phyloP scores from a whole-genome alignment of 257 asterid genomes.

The Cruciata laevipes region DNA sequence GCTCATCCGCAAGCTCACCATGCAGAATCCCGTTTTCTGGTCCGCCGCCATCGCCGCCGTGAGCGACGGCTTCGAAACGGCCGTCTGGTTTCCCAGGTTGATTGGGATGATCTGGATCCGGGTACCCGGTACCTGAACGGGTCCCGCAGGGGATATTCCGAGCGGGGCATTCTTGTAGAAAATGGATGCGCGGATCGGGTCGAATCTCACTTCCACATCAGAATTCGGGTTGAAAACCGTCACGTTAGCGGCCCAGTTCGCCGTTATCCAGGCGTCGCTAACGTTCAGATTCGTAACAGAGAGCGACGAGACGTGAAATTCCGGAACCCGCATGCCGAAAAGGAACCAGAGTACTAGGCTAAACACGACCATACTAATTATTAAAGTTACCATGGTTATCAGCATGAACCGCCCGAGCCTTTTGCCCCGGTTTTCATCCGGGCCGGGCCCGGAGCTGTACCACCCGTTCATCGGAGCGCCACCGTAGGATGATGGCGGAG shows the following conservation, averaged over 20 bases:
- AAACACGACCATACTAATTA: slow-evolving; percentile 32
- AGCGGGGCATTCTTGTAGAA: slow-evolving; percentile 29
- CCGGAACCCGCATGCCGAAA: slow-evolving; percentile 40
- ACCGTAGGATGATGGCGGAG: background rate
- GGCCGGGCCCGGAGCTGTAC: slow-evolving; percentile 5
- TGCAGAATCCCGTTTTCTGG: slow-evolving; percentile 6
- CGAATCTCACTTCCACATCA: slow-evolving; percentile 14
- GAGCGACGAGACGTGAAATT: slow-evolving; percentile 26
- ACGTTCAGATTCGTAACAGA: slow-evolving; percentile 30
- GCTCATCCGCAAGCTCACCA: slow-evolving; percentile 32
- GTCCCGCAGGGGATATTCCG: slow-evolving; percentile 19
- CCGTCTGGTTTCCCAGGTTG: background rate
- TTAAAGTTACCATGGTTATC: slow-evolving; percentile 23
- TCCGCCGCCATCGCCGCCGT: slow-evolving; percentile 15
- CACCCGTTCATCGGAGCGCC: slow-evolving; percentile 5
- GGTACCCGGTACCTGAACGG: slow-evolving; percentile 14
- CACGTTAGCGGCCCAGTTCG: slow-evolving; percentile 26
- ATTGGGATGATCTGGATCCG: background rate
- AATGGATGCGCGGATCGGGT: slow-evolving; percentile 22
- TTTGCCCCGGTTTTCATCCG: slow-evolving; percentile 12
- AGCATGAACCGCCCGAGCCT: slow-evolving; percentile 34
- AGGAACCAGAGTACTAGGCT: slow-evolving; percentile 44
- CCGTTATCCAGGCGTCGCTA: slow-evolving; percentile 6
- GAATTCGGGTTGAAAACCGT: slow-evolving; percentile 26
- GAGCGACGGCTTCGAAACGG: background rate